Evolutionary conservation across 495 filamentous ascomycete genomes (phyloP), one percentile per base, ranked within the genome.

Genomic region (Collariella sp.): DNA sequence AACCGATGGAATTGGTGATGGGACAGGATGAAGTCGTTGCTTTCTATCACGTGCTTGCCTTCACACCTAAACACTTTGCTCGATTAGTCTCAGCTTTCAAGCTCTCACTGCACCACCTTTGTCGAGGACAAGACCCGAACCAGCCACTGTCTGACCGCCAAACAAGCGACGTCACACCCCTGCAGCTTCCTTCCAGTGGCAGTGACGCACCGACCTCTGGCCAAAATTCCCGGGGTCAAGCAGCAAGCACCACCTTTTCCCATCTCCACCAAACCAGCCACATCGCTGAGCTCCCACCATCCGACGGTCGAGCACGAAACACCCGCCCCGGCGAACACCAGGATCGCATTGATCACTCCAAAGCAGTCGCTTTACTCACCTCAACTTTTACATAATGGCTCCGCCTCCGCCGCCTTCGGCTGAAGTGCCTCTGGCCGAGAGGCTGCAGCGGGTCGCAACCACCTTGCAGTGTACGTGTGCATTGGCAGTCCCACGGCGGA

Each of bases 381-480:
- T 33, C 35, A 15, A 58, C 22, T 45, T 24, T 23, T 7, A 35
- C 48, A 46, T 41, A 54, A 94, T 93, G 88, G 85, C 88, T 71
- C 26, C 26, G 26, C 26, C 26, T n/a, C 87, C 87, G 74, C 87
- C 86, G 68, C 87, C 87, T 59, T 72, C 86, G 24, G 74, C 82
- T 19, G 79, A 74, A 57, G 63, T 86, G 75, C 84, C 89, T 65
- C 76, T 95, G 57, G 62, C 67, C 60, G 82, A 95, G 70, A 81
- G 91, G 67, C 69, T 96, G 42, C 70, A 86, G 62, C 75, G 78
- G 55, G 74, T 97, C 49, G 89, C 83, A 41, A 82, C 93, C 65
- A 96, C 91, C 24, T 75, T 97, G 52, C 91, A 97, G 68, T 84
- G 86, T 90, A 79, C 62, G 85, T 81, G 48, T 65, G 56, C 36